These are phyloP conservation scores for Ascomycota sp. DNA, from an alignment of 2,329 filamentous ascomycete genomes.

Conservation along the genomic window DNA sequence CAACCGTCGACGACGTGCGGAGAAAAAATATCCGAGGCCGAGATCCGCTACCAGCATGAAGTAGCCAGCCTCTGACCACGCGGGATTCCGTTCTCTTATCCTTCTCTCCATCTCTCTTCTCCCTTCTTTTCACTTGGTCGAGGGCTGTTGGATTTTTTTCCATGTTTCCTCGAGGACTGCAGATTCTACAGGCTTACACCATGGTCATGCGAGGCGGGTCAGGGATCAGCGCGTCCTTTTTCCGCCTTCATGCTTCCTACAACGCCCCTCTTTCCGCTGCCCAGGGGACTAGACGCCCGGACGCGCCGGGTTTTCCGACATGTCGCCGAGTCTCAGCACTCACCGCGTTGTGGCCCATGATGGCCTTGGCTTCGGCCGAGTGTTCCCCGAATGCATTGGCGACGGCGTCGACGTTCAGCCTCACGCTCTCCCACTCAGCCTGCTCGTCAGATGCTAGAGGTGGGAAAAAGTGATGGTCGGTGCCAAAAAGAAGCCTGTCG, in stretches of 20 bases:
- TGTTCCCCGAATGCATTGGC: constrained; percentile 25
- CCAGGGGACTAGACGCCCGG: too few relatives aligned
- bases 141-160: too few relatives aligned
- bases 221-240: too few relatives aligned
- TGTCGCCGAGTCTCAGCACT: constrained; percentile 20
- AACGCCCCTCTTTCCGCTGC: too few relatives aligned
- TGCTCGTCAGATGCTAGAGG: constrained; percentile 42
- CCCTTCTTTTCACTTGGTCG: too few relatives aligned
- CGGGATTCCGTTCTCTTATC: too few relatives aligned
- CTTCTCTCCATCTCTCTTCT: too few relatives aligned
- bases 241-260: too few relatives aligned
- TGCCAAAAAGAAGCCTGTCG: constrained; percentile 61
- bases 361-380: constrained; percentile 23
- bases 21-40: constrained; percentile 16
- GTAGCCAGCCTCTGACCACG: too few relatives aligned
- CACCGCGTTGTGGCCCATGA: constrained; percentile 40
- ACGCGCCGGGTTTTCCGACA: constrained; percentile 4
- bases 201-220: too few relatives aligned
- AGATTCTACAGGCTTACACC: too few relatives aligned
- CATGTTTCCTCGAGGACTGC: too few relatives aligned
- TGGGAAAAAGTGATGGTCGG: constrained; percentile 74
- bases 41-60: constrained; percentile 14
- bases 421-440: constrained; percentile 51
- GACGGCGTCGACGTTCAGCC: constrained; percentile 29
- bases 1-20: constrained; percentile 10